phyloP scores from a whole-genome alignment of 2,329 filamentous ascomycete genomes.

The Penicillium sp. region DNA sequence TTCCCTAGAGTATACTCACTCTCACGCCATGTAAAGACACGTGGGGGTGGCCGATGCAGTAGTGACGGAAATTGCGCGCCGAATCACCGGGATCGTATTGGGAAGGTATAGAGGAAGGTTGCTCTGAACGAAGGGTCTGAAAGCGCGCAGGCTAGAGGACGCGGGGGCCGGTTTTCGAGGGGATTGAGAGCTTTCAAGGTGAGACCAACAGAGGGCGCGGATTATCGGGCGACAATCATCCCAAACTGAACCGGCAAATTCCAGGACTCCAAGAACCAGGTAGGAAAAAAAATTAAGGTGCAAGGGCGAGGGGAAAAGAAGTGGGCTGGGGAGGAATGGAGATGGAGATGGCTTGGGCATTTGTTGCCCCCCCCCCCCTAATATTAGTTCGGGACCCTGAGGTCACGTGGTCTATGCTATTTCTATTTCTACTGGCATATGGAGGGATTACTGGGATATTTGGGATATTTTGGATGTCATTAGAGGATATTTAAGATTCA shows the following conservation, averaged over 20 bases:
- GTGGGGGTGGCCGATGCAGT: not conserved
- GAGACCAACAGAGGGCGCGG: constrained; percentile 8
- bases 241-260: not conserved
- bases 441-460: too few species aligned
- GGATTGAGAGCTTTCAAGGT: constrained; percentile 14
- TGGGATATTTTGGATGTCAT: not conserved
- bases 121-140: constrained; percentile 1
- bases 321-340: constrained; percentile 23
- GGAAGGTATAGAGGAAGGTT: not conserved
- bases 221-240: constrained; percentile 5
- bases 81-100: not conserved
- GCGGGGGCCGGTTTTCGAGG: constrained; percentile 14
- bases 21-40: constrained; percentile 23
- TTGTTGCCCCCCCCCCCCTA: constrained; percentile 29
- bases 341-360: constrained; percentile 27
- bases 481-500: not conserved
- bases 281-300: constrained; percentile 14
- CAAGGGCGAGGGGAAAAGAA: constrained; percentile 15
- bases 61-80: not conserved
- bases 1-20: constrained; percentile 15
- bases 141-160: constrained; percentile 16
- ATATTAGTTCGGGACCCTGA: constrained; percentile 7
- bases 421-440: not conserved
- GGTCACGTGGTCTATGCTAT: constrained; percentile 13
- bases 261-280: not conserved